Base-by-base conservation (phyloP, 352 stramenopile genomes). In the Peronosclerospora sorghi region DNA sequence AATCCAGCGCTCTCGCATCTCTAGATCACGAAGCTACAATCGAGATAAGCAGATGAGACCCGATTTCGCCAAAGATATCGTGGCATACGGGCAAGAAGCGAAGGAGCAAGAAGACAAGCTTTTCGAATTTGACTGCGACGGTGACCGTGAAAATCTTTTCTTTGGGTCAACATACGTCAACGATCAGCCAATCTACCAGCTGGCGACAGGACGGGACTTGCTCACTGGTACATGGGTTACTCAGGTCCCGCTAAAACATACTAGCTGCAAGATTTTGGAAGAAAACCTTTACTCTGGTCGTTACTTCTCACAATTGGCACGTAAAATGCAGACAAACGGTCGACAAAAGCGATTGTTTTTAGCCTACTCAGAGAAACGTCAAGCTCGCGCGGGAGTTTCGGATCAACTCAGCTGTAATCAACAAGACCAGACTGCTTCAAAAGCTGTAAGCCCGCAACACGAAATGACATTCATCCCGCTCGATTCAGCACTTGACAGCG, bases 121-220 rank as follows among this genome's bases (percentile, higher is more conserved):
- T 5, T 89, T 81, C 38, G 68, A 85, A 34, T 68, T 79, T 21
- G 80, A 93, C 36, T 57, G 62, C 28, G 51, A 48, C 0, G 75
- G 77, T 13, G 80, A 93, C 53, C 51, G 47, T 9, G 68, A 90
- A 1, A 93, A 93, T 38, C 30, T 32, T 0, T 62, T 86, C 24
- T 93, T 73, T 24, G 77, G 80, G 15, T 71, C 72, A 1, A 53
- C 81, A 10, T 84, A 83, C 38, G 59, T 45, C n/a, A 52, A 81
- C 14, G 73, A 90, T 15, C 65, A 70, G 27, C 80, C 77, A 2
- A 30, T 82, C 13, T 90, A 87, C 32, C 21, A 49, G 9, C 56
- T 89, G 27, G 70, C 60, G 19, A 82, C 71, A n/a, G 49, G 54
- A 20, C 54, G 62, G 0, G 71, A 66, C 15, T 9, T 86, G 4